Percentiles rank a stretch among this genome's conserved stretches.
phyloP scores from a whole-genome alignment of 352 stramenopile genomes.

The Globisporangium middletonii region DNA sequence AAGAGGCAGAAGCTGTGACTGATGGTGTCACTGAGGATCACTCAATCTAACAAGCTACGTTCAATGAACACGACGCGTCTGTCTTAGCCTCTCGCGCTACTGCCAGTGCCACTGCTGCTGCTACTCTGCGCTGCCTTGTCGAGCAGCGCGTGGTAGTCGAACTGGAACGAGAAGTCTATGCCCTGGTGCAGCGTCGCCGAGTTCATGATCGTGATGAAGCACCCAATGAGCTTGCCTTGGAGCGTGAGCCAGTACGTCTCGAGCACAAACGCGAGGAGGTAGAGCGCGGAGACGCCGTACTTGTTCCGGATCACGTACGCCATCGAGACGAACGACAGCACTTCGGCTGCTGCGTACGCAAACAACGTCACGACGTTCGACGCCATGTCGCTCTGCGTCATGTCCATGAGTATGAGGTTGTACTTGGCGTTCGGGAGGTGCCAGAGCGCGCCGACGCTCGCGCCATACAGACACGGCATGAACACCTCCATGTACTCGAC shows the following conservation, averaged over 20 bases:
- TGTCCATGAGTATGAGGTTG: too few relatives aligned
- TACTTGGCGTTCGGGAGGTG: too few relatives aligned
- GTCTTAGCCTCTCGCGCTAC: too few relatives aligned
- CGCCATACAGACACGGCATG: conserved; percentile 7
- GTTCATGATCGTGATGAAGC: conserved; percentile 13
- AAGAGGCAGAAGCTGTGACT: too few relatives aligned
- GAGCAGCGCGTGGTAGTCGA: conserved; percentile 7
- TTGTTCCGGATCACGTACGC: background rate
- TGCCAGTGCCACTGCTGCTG: background rate
- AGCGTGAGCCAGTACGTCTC: conserved; percentile 3
- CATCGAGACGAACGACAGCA: too few relatives aligned
- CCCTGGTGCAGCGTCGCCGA: conserved; percentile 9
- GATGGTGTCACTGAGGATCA: too few relatives aligned
- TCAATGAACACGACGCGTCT: too few relatives aligned
- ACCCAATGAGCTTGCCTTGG: conserved; percentile 9
- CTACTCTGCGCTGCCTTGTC: background rate
- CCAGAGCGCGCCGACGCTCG: conserved; percentile 6
- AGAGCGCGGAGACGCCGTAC: conserved; percentile 19
- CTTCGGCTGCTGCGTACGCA: too few relatives aligned
- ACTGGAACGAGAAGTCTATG: conserved; percentile 7
- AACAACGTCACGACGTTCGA: too few relatives aligned
- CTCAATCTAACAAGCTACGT: too few relatives aligned
- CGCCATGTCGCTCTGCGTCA: too few relatives aligned
- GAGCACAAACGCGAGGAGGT: too few relatives aligned
- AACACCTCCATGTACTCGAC: conserved; percentile 20